Evolutionary conservation across 108 stramenopile species (phyloP), one percentile per base, ranked within the genome.

Genomic region (Conticribra weissflogii): DNA sequence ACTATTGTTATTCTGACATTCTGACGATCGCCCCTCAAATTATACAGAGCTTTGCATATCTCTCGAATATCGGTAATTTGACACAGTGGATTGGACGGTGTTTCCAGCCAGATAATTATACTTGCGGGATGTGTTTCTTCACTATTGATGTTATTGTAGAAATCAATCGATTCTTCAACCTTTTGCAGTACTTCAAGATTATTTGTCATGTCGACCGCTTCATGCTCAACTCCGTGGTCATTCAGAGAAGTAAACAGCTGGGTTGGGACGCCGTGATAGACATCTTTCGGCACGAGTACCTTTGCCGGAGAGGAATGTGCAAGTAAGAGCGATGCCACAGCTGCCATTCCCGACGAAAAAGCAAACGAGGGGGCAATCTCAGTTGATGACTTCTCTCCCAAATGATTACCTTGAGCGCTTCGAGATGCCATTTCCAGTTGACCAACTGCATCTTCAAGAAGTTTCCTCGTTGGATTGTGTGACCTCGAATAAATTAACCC

Each of bases 311-410:
- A 59, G 24, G 58, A 59, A 59, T 89, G 87, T 1, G 94, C 88
- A 29, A 92, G 66, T 0, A 97, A 21, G 18, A 97, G 68, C 19
- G 91, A 65, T 3, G 90, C 72, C 2, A 82, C 84, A 0, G 93
- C 96, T 45, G 89, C 90, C 93, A 97, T 93, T 14, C 96, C 96
- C 16, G 94, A 95, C 0, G 93, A 82, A 81, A 94, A 96, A 0
- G 95, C 91, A 70, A 52, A 89, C 9, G 87, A 62, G 27, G 71
- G 67, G 21, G 78, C 66, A 17, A 24, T 52, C 34, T 17, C 31
- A 18, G 31, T 2, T 2, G 18, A 16, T 9, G 32, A 63, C 31
- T 25, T 21, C n/a, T 21, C n/a, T 64, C 19, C 47, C 41, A 18
- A 12, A 22, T 23, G 14, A 34, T 31, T 36, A 30, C 19, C 51